These are phyloP conservation scores for Nitzschia inconspicua DNA, from an alignment of 108 stramenopile species.

Conservation along the genomic window DNA sequence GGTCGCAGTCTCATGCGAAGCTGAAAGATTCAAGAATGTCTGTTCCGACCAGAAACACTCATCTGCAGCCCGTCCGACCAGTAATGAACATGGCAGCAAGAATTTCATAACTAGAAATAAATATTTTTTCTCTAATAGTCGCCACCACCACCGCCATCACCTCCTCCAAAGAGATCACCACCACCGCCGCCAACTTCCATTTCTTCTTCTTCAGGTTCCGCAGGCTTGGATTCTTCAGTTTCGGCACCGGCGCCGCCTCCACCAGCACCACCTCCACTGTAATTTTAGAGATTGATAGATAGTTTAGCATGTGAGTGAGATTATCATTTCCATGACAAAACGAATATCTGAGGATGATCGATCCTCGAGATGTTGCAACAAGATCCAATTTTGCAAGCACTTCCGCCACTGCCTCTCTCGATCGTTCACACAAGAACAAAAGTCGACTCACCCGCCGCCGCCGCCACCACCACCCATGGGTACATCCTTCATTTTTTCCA, in stretches of 20 bases:
- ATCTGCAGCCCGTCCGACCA: no score
- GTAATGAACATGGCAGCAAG: no score
- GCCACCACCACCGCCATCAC: constrained; percentile 16
- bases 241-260: constrained; percentile 40
- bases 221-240: constrained; percentile 37
- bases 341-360: background rate
- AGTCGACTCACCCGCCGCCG: constrained; percentile 51
- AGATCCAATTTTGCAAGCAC: background rate
- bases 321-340: background rate
- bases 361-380: background rate
- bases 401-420: background rate
- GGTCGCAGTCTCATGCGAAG: no score
- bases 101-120: no score
- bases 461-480: constrained; percentile 90
- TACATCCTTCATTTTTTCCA: constrained; percentile 90
- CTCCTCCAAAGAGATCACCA: constrained; percentile 85
- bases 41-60: no score
- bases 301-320: background rate
- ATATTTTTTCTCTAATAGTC: constrained; percentile 22
- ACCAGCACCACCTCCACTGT: constrained; percentile 45
- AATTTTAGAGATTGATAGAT: background rate
- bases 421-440: background rate
- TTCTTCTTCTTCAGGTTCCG: constrained; percentile 58
- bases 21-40: no score
- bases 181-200: constrained; percentile 58